These are phyloP conservation scores for Begonia peltatifolia DNA, from an alignment of 306 rosid species.

Conservation along the genomic window DNA sequence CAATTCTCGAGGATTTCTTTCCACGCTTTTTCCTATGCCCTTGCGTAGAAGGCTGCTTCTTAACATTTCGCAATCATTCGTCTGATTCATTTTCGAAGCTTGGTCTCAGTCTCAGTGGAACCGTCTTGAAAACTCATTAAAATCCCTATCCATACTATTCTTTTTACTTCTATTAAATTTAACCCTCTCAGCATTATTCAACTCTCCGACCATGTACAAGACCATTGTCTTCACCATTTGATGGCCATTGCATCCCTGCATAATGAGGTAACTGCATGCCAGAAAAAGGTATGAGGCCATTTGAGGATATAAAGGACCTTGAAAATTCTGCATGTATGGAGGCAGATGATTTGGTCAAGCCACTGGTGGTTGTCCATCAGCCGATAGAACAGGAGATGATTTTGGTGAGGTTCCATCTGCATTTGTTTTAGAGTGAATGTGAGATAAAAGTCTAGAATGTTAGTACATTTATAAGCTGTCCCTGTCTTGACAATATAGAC, in stretches of 20 bases:
- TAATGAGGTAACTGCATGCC: slow-evolving; percentile 71
- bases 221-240: slow-evolving; percentile 46
- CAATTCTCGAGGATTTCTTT: slow-evolving; percentile 73
- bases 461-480: too few species aligned
- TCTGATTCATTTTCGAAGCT: slow-evolving; percentile 55
- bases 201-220: slow-evolving; percentile 33
- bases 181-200: slow-evolving; percentile 21
- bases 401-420: slow-evolving; percentile 30
- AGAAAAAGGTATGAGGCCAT: slow-evolving; percentile 66
- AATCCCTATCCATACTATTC: slow-evolving; percentile 35
- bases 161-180: slow-evolving; percentile 49
- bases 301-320: slow-evolving; percentile 62
- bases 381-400: slow-evolving; percentile 27
- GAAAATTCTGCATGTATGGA: slow-evolving; percentile 71
- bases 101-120: slow-evolving; percentile 33
- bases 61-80: slow-evolving; percentile 23
- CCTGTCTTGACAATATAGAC: too few species aligned
- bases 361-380: slow-evolving; percentile 53
- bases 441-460: too few species aligned
- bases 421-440: too few species aligned
- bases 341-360: slow-evolving; percentile 67
- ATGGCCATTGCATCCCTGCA: slow-evolving; percentile 85
- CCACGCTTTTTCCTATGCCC: slow-evolving; percentile 35
- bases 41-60: slow-evolving; percentile 3
- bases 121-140: slow-evolving; percentile 31